Conservation (phyloP, 2,329 filamentous ascomycete species). For the Pseudogymnoascus sp. region DNA sequence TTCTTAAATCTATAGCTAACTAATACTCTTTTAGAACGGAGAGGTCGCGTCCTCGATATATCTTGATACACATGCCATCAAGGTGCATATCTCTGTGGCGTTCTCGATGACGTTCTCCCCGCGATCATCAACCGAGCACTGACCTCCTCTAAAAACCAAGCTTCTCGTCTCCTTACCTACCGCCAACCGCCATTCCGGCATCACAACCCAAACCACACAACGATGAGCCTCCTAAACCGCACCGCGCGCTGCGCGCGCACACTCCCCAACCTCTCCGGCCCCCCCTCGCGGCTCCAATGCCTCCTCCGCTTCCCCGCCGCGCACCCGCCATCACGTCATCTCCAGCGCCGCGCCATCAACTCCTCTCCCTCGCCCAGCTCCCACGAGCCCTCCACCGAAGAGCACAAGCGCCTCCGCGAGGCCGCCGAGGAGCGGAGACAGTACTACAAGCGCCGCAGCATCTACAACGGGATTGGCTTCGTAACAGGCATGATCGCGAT, state of each 20-base stretch:
- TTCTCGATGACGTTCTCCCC: constrained; percentile 1
- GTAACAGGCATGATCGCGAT: constrained; percentile 29
- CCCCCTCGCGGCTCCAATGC: constrained; percentile 1
- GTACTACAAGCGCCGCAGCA: constrained; percentile 28
- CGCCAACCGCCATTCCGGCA: not conserved
- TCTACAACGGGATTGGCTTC: constrained; percentile 26
- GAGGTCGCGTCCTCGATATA: not conserved
- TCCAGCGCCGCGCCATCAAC: constrained; percentile 4
- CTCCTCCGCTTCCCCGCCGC: constrained; percentile 9
- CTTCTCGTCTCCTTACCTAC: not conserved
- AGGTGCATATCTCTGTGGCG: not conserved
- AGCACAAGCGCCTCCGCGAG: not conserved
- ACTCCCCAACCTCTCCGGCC: not conserved
- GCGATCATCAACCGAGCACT: not conserved
- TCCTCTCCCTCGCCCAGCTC: not conserved
- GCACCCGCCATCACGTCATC: not conserved
- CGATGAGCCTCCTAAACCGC: constrained; percentile 2
- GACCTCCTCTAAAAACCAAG: constrained; percentile 6
- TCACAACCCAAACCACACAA: constrained; percentile 5
- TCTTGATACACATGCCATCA: not conserved
- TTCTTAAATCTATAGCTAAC: not conserved
- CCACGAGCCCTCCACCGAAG: constrained; percentile 2
- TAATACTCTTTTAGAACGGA: not conserved
- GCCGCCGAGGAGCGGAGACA: constrained; percentile 17
- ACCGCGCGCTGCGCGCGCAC: constrained; percentile 6